Conservation (phyloP, 2,329 filamentous ascomycete species). For the Tolypocladium tropicale region DNA sequence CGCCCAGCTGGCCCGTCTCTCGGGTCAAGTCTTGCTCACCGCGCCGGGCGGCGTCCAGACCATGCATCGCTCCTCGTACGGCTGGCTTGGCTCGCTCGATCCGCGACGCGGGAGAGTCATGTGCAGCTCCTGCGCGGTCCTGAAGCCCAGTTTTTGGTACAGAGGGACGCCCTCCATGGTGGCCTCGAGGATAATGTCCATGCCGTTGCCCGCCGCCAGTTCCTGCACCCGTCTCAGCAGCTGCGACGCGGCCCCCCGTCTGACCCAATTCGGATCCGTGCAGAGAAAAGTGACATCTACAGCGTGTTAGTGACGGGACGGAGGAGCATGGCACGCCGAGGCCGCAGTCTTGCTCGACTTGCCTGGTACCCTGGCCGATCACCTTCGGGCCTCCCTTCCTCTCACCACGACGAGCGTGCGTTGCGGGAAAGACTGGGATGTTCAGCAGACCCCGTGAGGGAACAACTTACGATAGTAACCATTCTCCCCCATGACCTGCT, state of each 20-base stretch:
- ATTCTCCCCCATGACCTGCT: slow-evolving; percentile 16
- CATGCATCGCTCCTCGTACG: slow-evolving; percentile 24
- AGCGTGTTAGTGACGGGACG: neutral
- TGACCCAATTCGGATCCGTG: slow-evolving; percentile 21
- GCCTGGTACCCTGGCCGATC: neutral
- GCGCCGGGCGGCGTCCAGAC: slow-evolving; percentile 13
- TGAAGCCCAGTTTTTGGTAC: slow-evolving; percentile 27
- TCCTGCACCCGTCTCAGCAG: slow-evolving; percentile 22
- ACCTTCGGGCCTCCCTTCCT: no score
- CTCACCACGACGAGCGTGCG: accelerated
- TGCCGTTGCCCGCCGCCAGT: slow-evolving; percentile 18
- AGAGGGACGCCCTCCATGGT: slow-evolving; percentile 26
- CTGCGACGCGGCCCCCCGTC: slow-evolving; percentile 23
- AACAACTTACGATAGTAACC: slow-evolving; percentile 26
- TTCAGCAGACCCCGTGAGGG: neutral
- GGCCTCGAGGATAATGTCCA: slow-evolving; percentile 27
- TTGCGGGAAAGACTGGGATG: neutral
- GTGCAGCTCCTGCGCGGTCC: slow-evolving; percentile 17
- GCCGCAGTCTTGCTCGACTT: neutral
- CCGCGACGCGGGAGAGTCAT: slow-evolving; percentile 23
- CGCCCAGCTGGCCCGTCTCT: neutral
- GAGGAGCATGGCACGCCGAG: neutral
- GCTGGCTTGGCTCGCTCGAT: slow-evolving; percentile 16
- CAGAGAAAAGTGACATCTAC: slow-evolving; percentile 28
- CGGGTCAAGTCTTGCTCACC: neutral